Conservation (phyloP, 2,329 filamentous ascomycete species). For the Cladosporium sp. region DNA sequence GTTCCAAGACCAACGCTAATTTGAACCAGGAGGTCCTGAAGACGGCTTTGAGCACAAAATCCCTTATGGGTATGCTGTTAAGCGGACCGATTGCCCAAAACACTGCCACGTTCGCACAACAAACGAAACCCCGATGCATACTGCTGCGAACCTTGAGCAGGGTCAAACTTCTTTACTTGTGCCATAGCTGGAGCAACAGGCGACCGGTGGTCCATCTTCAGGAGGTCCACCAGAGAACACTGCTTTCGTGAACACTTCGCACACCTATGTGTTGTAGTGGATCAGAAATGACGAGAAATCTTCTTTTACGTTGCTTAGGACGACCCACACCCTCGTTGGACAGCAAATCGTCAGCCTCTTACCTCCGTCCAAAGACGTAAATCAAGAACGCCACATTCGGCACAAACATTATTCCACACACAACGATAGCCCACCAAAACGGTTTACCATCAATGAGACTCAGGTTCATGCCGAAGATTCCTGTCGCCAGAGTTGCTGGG, state of each 20-base stretch:
- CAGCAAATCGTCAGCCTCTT: background rate
- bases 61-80: background rate
- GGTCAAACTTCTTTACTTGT: background rate
- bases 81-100: background rate
- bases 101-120: background rate
- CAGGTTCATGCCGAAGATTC: background rate
- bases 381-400: background rate
- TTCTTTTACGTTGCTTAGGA: background rate
- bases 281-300: background rate
- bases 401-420: background rate
- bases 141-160: background rate
- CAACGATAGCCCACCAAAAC: background rate
- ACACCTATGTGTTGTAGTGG: background rate
- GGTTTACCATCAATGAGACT: background rate
- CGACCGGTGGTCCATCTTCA: background rate
- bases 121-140: background rate
- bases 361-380: background rate
- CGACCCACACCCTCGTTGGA: background rate
- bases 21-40: background rate
- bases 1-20: background rate
- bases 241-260: background rate
- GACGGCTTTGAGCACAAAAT: background rate
- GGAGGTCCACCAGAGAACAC: background rate
- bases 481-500: background rate
- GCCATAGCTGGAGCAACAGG: background rate